Percentiles rank a stretch among this genome's conserved stretches.
These are phyloP conservation scores for Argentina anserina DNA, from an alignment of 306 rosid genomes.

Conservation along the genomic window DNA sequence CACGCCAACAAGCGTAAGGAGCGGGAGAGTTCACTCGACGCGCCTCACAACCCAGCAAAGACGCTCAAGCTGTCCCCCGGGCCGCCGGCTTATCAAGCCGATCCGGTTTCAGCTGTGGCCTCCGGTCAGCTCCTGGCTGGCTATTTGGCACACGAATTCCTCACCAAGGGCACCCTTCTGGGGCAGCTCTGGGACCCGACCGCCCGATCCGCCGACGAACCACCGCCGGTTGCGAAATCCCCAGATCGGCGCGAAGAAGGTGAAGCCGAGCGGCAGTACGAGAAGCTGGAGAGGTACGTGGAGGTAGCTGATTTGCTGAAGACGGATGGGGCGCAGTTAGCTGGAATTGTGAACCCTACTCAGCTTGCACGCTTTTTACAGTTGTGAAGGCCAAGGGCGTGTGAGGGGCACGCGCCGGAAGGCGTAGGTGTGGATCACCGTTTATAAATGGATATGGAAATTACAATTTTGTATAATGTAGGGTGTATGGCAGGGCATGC, in stretches of 20 bases:
- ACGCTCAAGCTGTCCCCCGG: constrained; percentile 31
- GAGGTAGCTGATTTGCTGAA: constrained; percentile 60
- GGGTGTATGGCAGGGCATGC: neutral
- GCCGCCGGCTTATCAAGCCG: neutral
- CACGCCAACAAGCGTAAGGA: constrained; percentile 53
- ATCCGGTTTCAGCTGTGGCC: neutral
- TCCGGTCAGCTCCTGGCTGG: constrained; percentile 71
- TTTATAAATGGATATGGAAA: neutral
- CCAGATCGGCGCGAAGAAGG: constrained; percentile 11
- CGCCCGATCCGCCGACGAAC: neutral
- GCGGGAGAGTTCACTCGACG: constrained; percentile 39
- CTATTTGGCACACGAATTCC: constrained; percentile 82
- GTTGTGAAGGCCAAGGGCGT: constrained; percentile 37
- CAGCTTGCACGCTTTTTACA: constrained; percentile 67
- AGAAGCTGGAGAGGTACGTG: constrained; percentile 48
- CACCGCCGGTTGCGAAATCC: neutral
- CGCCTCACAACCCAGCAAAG: constrained; percentile 46
- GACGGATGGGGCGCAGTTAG: constrained; percentile 54
- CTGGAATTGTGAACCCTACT: constrained; percentile 80
- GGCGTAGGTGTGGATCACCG: neutral
- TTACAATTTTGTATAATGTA: neutral
- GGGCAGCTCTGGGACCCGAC: constrained; percentile 61
- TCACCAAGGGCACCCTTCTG: constrained; percentile 65
- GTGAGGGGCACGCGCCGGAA: constrained; percentile 20
- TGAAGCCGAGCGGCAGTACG: constrained; percentile 32